Base-by-base conservation (phyloP, 371 early-diverging fungal genomes). In the Saksenaea oblongispora region DNA sequence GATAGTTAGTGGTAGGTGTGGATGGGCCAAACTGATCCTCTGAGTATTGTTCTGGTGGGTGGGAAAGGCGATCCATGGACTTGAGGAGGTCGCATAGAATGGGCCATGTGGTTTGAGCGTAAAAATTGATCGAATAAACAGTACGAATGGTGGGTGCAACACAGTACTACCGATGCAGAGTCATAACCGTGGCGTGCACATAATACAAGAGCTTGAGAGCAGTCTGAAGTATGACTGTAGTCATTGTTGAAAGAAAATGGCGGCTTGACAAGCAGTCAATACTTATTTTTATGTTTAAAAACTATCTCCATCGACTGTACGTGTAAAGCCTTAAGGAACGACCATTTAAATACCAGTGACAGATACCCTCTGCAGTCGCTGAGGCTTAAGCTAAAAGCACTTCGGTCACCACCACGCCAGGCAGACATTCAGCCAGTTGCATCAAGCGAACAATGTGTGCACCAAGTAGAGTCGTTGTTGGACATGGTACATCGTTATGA, bases 331-430 rank as follows among this genome's bases (percentile, higher is more conserved):
- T 22, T 1, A 47, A 18, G 35, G 35, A 59, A 39, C 4, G 18
- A 36, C 3, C 3, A 10, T 41, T 31, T 57, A 18, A 22, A 37
- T 13, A 17, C 9, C 2, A n/a, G 17, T 26, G 15, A 37, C 22
- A 65, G 65, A 17, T 65, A 65, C 24, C 65, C 65, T 9, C 34
- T 59, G 31, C 65, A 65, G 22, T 36, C 65, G 4, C 28, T 65
- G 7, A 59, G 59, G 34, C 56, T 65, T 17, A 18, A 35, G 42
- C 14, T 34, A 13, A 65, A 65, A 22, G n/a, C 65, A 9, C 17
- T 65, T 18, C 65, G 65, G 26, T 47, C 65, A 35, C 60, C 65
- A 9, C 41, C 54, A 3, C 34, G 28, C 9, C 58, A 51, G 24
- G 22, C 64, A 2, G 14, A 13, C 22, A 17, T 36, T 22, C 28